Evolutionary conservation across 768 basidiomycete genomes (phyloP).

Genomic region (Galerina sulciceps): DNA sequence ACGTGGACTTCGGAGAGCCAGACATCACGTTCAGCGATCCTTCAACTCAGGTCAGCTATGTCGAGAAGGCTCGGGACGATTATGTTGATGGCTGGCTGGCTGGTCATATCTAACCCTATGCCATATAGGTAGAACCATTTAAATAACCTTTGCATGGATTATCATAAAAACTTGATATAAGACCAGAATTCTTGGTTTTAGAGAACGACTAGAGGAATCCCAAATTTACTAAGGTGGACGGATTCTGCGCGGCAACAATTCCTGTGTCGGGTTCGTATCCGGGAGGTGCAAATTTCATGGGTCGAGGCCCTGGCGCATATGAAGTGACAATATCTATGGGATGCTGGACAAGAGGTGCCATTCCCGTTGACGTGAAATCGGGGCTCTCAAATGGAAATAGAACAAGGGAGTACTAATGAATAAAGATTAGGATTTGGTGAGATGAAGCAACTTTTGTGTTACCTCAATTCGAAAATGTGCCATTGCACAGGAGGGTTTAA

Average conservation of each 20-base stretch:
- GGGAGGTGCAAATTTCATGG: conserved; percentile 34
- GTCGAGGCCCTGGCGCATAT: conserved; percentile 32
- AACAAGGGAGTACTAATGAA: conserved; percentile 15
- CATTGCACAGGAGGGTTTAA: conserved; percentile 43
- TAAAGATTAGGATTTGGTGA: neutral
- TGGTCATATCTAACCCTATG: no score
- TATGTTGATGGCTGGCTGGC: no score
- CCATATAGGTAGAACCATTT: no score
- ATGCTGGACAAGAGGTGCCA: conserved; percentile 28
- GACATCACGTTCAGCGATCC: no score
- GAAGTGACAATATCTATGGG: conserved; percentile 39
- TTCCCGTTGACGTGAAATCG: conserved; percentile 15
- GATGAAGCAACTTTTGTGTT: neutral
- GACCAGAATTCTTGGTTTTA: no score
- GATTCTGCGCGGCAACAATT: neutral
- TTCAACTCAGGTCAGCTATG: no score
- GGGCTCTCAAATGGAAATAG: conserved; percentile 42
- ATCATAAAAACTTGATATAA: no score
- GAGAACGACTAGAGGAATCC: neutral
- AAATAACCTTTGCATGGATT: no score
- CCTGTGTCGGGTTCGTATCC: conserved; percentile 23
- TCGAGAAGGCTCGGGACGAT: no score
- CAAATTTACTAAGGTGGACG: neutral
- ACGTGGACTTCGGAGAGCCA: no score
- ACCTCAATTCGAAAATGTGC: conserved; percentile 44